phyloP scores from a whole-genome alignment of 495 filamentous ascomycete genomes.

The Pyrenula massariospora region DNA sequence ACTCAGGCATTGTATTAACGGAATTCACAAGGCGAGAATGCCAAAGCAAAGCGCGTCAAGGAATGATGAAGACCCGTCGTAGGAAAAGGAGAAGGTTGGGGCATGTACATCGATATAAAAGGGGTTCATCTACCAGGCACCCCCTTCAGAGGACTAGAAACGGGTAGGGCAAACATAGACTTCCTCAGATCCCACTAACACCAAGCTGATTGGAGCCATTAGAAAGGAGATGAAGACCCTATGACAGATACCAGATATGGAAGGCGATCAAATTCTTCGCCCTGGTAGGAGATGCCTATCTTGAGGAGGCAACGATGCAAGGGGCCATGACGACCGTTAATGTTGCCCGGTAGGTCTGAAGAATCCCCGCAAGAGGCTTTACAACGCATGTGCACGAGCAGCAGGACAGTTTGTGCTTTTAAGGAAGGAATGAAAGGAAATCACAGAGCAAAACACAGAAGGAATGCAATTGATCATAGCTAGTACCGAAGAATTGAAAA shows the following conservation, averaged over 20 bases:
- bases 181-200: background rate
- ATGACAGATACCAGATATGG: background rate
- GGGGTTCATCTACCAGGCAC: background rate
- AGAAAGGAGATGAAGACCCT: background rate
- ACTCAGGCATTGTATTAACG: slow-evolving; percentile 31
- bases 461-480: background rate
- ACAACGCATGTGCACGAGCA: background rate
- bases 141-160: background rate
- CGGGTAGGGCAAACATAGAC: background rate
- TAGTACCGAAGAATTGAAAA: too few species aligned
- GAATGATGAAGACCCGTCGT: background rate
- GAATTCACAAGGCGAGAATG: slow-evolving; percentile 15
- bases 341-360: background rate
- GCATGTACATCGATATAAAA: background rate
- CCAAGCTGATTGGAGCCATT: background rate
- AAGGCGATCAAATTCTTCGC: background rate
- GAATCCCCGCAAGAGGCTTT: background rate
- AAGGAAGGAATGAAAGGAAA: background rate
- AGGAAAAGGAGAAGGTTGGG: background rate
- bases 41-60: background rate
- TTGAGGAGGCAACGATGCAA: background rate
- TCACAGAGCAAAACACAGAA: slow-evolving; percentile 5
- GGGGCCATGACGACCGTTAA: background rate
- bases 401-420: background rate
- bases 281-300: background rate